Evolutionary conservation across 2,329 filamentous ascomycete species (phyloP).

Genomic region (Zasmidium angulare): DNA sequence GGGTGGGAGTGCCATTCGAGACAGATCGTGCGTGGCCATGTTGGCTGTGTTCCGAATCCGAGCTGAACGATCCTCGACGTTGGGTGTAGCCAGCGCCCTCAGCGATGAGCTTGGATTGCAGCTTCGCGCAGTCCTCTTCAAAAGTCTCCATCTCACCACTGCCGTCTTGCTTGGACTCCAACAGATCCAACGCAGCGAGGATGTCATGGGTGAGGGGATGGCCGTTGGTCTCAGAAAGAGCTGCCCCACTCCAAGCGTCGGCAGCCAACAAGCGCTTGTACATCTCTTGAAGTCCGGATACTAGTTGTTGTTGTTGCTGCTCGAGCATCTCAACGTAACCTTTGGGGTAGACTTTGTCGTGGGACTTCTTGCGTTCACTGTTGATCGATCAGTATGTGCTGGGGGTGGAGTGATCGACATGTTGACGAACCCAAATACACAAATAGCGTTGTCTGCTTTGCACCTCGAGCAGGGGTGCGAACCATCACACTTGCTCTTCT

Average conservation of each 20-base stretch:
- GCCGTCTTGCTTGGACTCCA: constrained; percentile 54
- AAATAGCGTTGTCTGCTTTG: constrained; percentile 64
- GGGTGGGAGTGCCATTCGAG: constrained; percentile 39
- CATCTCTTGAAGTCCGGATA: constrained; percentile 60
- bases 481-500: constrained; percentile 69
- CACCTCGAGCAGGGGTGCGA: constrained; percentile 61
- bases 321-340: constrained; percentile 68
- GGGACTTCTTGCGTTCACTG: constrained; percentile 61
- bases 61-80: constrained; percentile 56
- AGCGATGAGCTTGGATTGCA: constrained; percentile 57
- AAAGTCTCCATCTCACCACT: constrained; percentile 50
- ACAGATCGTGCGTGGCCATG: constrained; percentile 29
- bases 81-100: constrained; percentile 51
- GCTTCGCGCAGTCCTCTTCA: constrained; percentile 57
- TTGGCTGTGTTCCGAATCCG: constrained; percentile 57
- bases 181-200: constrained; percentile 57
- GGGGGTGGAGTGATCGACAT: constrained; percentile 5
- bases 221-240: constrained; percentile 54
- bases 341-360: constrained; percentile 69
- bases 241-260: constrained; percentile 57
- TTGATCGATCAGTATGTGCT: constrained; percentile 4
- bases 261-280: constrained; percentile 55
- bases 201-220: constrained; percentile 65
- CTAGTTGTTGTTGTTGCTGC: constrained; percentile 63
- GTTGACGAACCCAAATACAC: constrained; percentile 59